Evolutionary conservation across 495 filamentous ascomycete genomes (phyloP), one percentile per base, ranked within the genome.

Genomic region (Apiosordaria backusii): DNA sequence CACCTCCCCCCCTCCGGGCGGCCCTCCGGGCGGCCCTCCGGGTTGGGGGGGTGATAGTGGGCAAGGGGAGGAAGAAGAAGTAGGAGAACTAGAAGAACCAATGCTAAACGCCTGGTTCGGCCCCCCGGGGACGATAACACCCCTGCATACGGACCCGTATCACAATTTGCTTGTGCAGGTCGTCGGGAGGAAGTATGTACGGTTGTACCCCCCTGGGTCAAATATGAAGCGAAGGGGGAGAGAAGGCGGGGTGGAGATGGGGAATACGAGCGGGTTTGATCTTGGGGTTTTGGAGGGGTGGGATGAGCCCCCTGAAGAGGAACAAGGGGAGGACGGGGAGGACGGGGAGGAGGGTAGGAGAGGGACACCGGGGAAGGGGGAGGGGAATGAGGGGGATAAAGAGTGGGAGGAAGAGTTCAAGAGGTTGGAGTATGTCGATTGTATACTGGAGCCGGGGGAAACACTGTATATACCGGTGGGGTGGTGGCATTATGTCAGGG

Each of bases 401-500:
- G 93, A 95, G 72, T 86, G 84, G 53, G 79, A 82, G 2, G 81
- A 83, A 2, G 80, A 80, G 3, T 86, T 88, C 75, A 81, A 83
- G 10, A 74, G 77, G 13, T 85, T 91, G 10, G 78, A 81, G 61
- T 97, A 90, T 77, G 76, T 92, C 15, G 95, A 99, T 72, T 88
- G 86, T 18, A 85, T 98, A 0, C 75, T 99, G 23, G 85, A 83
- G 40, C 88, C 88, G 26, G 95, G 94, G 0, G 92, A 99, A 65
- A 89, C 86, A 69, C 74, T 99, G 66, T 97, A 96, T 79, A 93
- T 99, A 62, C 95, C 95, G 4, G 82, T 91, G 3, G 95, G 94
- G 21, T 99, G 95, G 95, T 99, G 95, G 95, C 95, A 99, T 81
- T 98, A 97, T 83, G 92, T 99, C 4, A 82, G 90, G 67, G 91